phyloP scores from a whole-genome alignment of 768 basidiomycete genomes.

The Rhizopogon vinicolor region DNA sequence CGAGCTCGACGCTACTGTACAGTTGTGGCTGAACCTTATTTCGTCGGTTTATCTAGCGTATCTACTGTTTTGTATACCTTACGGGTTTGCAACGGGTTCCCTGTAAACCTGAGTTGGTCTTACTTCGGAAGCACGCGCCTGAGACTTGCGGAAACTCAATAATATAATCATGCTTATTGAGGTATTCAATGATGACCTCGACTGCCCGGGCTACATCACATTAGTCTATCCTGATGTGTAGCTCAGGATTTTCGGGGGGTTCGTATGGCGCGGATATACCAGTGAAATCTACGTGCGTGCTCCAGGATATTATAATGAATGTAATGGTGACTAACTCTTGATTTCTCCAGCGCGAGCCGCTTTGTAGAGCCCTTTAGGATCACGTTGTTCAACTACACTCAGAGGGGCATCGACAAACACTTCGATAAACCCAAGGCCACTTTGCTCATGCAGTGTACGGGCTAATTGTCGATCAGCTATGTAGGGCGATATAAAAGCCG shows the following conservation, averaged over 20 bases:
- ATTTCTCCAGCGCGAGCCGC: conserved; percentile 95
- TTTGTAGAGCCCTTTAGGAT: conserved; percentile 97
- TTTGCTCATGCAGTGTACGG: conserved; percentile 73
- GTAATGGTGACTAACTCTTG: conserved; percentile 55
- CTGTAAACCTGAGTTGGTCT: too few relatives aligned
- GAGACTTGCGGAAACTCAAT: too few relatives aligned
- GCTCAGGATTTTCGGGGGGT: conserved; percentile 76
- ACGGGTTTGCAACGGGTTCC: too few relatives aligned
- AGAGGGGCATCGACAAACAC: conserved; percentile 95
- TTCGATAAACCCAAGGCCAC: conserved; percentile 81
- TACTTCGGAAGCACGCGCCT: too few relatives aligned
- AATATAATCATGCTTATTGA: conserved; percentile 59
- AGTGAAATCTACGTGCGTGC: conserved; percentile 77
- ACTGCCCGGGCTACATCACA: conserved; percentile 76
- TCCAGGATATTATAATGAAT: background rate
- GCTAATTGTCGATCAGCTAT: conserved; percentile 78
- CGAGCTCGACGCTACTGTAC: too few relatives aligned
- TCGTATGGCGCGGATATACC: conserved; percentile 98
- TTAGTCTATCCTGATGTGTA: conserved; percentile 89
- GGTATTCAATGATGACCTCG: conserved; percentile 72
- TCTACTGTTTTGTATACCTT: too few relatives aligned
- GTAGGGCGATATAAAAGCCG: conserved; percentile 99
- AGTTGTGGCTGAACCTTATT: too few relatives aligned
- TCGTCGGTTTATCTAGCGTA: too few relatives aligned
- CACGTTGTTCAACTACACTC: conserved; percentile 80